Conservation (phyloP, 2,329 filamentous ascomycete genomes). For the Myriosclerotinia duriaeana region DNA sequence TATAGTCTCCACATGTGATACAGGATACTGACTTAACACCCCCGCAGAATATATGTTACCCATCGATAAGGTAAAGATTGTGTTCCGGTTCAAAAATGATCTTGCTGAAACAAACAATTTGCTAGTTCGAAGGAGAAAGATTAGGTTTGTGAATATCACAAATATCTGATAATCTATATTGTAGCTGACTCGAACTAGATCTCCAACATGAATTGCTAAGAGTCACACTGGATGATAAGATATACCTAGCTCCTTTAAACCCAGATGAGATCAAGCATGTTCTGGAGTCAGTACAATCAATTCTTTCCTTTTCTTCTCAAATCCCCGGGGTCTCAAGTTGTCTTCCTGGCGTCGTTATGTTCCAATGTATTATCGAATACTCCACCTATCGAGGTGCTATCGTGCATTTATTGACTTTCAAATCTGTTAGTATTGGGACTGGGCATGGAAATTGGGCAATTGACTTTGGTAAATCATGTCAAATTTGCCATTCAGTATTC, state of each 20-base stretch:
- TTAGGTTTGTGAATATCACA: slow-evolving; percentile 17
- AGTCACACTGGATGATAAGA: slow-evolving; percentile 26
- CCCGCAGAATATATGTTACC: slow-evolving; percentile 35
- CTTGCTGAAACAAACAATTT: slow-evolving; percentile 1
- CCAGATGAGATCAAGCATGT: slow-evolving; percentile 36
- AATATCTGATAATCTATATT: background rate
- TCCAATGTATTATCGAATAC: background rate
- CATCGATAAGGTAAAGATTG: slow-evolving; percentile 31
- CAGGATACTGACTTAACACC: background rate
- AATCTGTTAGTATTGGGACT: slow-evolving; percentile 41
- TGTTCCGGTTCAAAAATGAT: background rate
- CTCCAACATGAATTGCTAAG: slow-evolving; percentile 31
- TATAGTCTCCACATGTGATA: background rate
- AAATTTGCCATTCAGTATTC: background rate
- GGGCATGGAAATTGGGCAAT: slow-evolving; percentile 63
- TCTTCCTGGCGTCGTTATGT: background rate
- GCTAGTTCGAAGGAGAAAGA: slow-evolving; percentile 24
- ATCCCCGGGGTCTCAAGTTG: background rate
- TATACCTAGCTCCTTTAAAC: slow-evolving; percentile 34
- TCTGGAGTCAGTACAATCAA: slow-evolving; percentile 37
- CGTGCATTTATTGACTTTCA: background rate
- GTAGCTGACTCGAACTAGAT: slow-evolving; percentile 25
- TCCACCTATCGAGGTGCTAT: background rate
- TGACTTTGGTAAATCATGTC: slow-evolving; percentile 51
- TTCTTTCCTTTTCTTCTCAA: background rate